Evolutionary conservation across 257 asterid species (phyloP), one percentile per base, ranked within the genome.

Genomic region (Sherardia arvensis): DNA sequence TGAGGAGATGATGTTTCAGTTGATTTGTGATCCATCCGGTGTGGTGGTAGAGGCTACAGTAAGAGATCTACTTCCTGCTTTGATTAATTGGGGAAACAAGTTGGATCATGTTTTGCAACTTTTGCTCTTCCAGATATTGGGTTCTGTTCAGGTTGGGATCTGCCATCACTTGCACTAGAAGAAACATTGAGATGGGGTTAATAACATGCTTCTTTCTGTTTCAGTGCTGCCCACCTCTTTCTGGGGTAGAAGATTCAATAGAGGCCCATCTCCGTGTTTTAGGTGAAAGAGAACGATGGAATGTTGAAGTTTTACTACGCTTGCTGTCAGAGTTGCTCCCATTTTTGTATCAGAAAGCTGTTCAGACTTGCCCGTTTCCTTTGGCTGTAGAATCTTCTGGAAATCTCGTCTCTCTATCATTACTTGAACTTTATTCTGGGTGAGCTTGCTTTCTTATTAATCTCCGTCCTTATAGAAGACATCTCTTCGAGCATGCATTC

Each of bases 271-370:
- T 93, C 75, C 99, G 82, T 76, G 94, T 80, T 64, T 82, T 93
- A 73, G 99, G 96, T 73, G 99, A 90, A 79, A 79, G 97, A 79
- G 99, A 93, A 75, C 96, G 94, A 64, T 90, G 99, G 99, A 85
- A 81, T 57, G 67, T 83, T 78, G 99, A 93, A 74, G 97, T 90
- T 66, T 74, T 90, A 38, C 68, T 93, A 87, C 86, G 96, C 63
- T 85, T 93, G 72, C 90, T 93, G 45, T 65, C 75, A 27, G 96
- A 83, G 72, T 69, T 93, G 76, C 85, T 93, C 69, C 76, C 97
- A 30, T 74, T 77, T 80, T 78, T 93, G 74, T 79, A 81, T 80
- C 80, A 75, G 71, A 85, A 80, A 79, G 85, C 87, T 76, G 75
- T 90, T 56, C 84, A 83, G 66, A 87, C 95, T 58, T 87, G 95